Percentiles rank a stretch among this genome's conserved stretches.
phyloP scores from a whole-genome alignment of 768 basidiomycete species.

The Coprinopsis marcescibilis region DNA sequence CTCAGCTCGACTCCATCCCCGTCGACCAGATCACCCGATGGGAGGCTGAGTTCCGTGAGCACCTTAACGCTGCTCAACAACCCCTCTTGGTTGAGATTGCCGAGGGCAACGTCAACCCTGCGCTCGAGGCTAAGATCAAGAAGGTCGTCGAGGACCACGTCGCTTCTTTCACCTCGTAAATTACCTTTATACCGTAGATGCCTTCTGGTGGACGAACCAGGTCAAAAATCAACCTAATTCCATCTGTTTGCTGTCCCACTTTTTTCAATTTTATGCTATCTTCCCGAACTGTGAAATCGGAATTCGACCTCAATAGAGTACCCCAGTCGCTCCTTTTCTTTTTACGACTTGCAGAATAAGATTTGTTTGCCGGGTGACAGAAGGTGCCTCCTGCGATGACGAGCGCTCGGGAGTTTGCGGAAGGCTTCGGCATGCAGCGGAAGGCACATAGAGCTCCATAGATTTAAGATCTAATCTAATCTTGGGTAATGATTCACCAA shows the following conservation, averaged over 20 bases:
- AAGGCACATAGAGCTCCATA: neutral
- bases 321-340: too few relatives aligned
- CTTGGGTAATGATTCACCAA: constrained; percentile 1
- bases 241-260: constrained; percentile 10
- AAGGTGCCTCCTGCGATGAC: too few relatives aligned
- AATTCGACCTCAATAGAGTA: too few relatives aligned
- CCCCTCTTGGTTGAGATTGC: constrained; percentile 81
- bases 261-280: constrained; percentile 10
- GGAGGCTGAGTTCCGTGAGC: constrained; percentile 89
- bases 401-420: too few relatives aligned
- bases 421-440: too few relatives aligned
- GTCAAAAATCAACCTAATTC: constrained; percentile 27
- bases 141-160: constrained; percentile 90
- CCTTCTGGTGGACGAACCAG: constrained; percentile 17
- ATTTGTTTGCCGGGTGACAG: too few relatives aligned
- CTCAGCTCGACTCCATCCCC: constrained; percentile 86
- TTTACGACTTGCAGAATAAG: too few relatives aligned
- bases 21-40: constrained; percentile 92
- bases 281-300: neutral
- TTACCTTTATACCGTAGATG: constrained; percentile 25
- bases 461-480: constrained; percentile 4
- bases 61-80: constrained; percentile 70
- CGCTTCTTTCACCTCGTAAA: constrained; percentile 63
- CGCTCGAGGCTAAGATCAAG: constrained; percentile 93
- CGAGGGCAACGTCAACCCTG: constrained; percentile 77